Evolutionary conservation across 1,139 yeast species (phyloP), one percentile per base, ranked within the genome.

Genomic region (Kurtzmaniella quercitrusa): DNA sequence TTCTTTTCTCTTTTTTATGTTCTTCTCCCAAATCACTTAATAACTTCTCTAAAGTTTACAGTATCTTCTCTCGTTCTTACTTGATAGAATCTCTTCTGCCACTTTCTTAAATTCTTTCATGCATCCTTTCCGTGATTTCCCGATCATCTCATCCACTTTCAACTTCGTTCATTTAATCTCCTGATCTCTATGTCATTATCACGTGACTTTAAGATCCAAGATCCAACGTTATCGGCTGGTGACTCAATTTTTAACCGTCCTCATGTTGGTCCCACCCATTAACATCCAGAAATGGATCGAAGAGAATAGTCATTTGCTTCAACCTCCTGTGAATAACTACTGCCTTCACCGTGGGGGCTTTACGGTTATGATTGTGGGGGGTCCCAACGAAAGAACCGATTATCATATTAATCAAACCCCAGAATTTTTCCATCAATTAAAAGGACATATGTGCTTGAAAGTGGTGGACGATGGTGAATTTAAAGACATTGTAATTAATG

Each of bases 351-450:
- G 90, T 41, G 96, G 95, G 2, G 97, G 96, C 0, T 87, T 87
- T 58, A 90, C 97, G 1, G 88, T 89, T 38, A 91, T 91, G 97
- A 79, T 81, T 41, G 95, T 91, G 2, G 97, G 97, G 7, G 98
- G 97, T 0, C 97, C 97, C 2, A 91, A 91, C 61, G 95, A 84
- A 56, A 74, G 97, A 48, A 89, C 96, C 0, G 97, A 91, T 59
- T 91, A 88, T 62, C 98, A 91, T 59, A 79, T 91, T 43, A 91
- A 91, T 58, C 95, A 88, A 55, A 91, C 97, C 0, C 97, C 97
- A 0, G 97, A 90, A 57, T 91, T 90, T 77, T 91, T 91, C 62
- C 83, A 85, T 62, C 94, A 85, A 71, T 77, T 85, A 59, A 87
- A 88, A 62, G 97, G 97, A 2, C 70, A 74, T 29, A 90, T 91